phyloP scores from a whole-genome alignment of 2,329 filamentous ascomycete species.

The Pyricularia grisea region DNA sequence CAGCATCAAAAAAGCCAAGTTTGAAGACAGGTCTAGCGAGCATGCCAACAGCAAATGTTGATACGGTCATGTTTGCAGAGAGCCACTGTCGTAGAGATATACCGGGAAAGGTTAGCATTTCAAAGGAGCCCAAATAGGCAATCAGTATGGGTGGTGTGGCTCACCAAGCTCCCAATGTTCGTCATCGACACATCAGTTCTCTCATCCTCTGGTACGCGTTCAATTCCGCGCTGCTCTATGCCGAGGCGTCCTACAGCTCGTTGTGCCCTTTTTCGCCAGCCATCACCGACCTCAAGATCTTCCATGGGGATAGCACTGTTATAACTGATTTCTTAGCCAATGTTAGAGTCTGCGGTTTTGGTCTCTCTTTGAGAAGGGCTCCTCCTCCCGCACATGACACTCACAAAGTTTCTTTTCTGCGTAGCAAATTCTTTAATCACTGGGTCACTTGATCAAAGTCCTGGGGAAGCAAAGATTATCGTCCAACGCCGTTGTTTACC shows the following conservation, averaged over 20 bases:
- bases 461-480: neutral
- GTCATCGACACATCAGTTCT: conserved; percentile 53
- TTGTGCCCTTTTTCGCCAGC: conserved; percentile 32
- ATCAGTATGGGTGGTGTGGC: conserved; percentile 13
- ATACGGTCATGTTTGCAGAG: conserved; percentile 69
- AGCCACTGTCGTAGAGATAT: conserved; percentile 47
- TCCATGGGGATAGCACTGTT: neutral
- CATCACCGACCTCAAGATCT: neutral
- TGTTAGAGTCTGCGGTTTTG: neutral
- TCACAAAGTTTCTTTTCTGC: neutral
- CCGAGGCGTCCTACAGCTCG: conserved; percentile 54
- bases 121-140: neutral
- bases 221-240: conserved; percentile 67
- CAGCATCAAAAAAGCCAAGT: conserved; percentile 64
- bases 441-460: neutral
- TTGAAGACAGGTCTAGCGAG: conserved; percentile 58
- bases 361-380: neutral
- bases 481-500: neutral
- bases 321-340: neutral
- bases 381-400: neutral
- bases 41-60: conserved; percentile 66
- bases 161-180: conserved; percentile 64
- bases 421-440: neutral
- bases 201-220: conserved; percentile 63
- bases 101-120: conserved; percentile 2